Base-by-base conservation (phyloP, 192 early-diverging fungal species). In the Dissophora ornata region DNA sequence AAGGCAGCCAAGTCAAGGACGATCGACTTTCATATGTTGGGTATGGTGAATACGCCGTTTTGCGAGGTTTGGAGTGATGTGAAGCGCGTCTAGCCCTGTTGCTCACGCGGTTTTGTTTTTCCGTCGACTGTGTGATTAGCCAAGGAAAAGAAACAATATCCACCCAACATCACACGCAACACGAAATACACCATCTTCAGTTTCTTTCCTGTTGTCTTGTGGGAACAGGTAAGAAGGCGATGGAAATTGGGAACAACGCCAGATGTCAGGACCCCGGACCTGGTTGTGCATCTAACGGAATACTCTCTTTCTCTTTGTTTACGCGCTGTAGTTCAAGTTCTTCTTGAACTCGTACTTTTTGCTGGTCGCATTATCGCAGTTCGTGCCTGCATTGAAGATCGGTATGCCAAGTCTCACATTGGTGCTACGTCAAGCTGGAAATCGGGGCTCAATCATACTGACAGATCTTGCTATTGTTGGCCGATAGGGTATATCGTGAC, bases 311-410 rank as follows among this genome's bases (percentile, higher is more conserved):
- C 21, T 48, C 13, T 34, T 41, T 50, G 13, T 38, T 25, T 18
- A 48, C 30, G 36, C 30, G 47, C 24, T 38, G 25, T 74, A 94
- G 92, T 98, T 98, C 85, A 93, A 93, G 77, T 92, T 94, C 62
- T 96, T 98, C 67, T 95, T 97, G 83, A 97, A 98, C 79, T 61
- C 97, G 54, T 98, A 98, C 69, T 98, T 98, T 69, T 79, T 98
- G 56, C 81, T 96, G 10, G 95, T 98, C 12, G 93, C 95, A 3
- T 65, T 96, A 42, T 97, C 95, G 40, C 97, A 98, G 82, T 90
- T 98, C 69, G 86, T 97, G 30, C 93, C 94, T 29, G 87, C 92
- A 33, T 82, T 97, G 60, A 89, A 92, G 70, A 91, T 93, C 59
- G 92, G 90, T 88, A 84, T 66, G 62, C 47, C 24, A 21, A 49